phyloP scores from a whole-genome alignment of 352 stramenopile genomes.

The Phytophthora citricola region DNA sequence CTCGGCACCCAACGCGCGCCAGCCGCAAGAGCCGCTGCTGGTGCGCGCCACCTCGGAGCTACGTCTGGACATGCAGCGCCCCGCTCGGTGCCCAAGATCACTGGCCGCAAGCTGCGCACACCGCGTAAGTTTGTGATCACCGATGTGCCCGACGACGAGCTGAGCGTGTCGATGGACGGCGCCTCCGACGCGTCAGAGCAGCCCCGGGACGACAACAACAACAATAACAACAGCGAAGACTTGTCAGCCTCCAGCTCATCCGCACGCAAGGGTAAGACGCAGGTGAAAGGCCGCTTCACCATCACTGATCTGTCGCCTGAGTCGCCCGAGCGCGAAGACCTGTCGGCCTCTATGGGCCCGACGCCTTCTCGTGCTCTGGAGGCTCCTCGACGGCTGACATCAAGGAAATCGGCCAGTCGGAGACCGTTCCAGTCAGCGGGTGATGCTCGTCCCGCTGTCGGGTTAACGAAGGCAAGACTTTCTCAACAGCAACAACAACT shows the following conservation, averaged over 20 bases:
- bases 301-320: constrained; percentile 84
- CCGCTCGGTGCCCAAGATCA: constrained; percentile 58
- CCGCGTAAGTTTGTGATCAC: constrained; percentile 78
- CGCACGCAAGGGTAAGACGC: constrained; percentile 63
- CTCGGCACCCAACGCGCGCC: constrained; percentile 13
- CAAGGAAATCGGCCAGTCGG: constrained; percentile 24
- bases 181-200: constrained; percentile 12
- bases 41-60: constrained; percentile 21
- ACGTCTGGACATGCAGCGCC: constrained; percentile 27
- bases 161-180: constrained; percentile 13
- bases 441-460: constrained; percentile 30
- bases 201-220: constrained; percentile 17
- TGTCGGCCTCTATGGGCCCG: constrained; percentile 33
- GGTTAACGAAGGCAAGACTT: constrained; percentile 21
- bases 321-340: constrained; percentile 43
- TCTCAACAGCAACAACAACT: constrained; percentile 22
- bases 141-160: constrained; percentile 65
- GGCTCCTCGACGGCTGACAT: constrained; percentile 16
- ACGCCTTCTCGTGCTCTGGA: constrained; percentile 25
- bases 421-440: constrained; percentile 40
- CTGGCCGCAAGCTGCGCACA: constrained; percentile 58
- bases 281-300: constrained; percentile 79
- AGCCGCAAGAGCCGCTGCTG: constrained; percentile 12
- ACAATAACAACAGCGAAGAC: constrained; percentile 29
- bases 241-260: constrained; percentile 24